Evolutionary conservation across 768 basidiomycete species (phyloP).

Genomic region (Termitomyces sp.): DNA sequence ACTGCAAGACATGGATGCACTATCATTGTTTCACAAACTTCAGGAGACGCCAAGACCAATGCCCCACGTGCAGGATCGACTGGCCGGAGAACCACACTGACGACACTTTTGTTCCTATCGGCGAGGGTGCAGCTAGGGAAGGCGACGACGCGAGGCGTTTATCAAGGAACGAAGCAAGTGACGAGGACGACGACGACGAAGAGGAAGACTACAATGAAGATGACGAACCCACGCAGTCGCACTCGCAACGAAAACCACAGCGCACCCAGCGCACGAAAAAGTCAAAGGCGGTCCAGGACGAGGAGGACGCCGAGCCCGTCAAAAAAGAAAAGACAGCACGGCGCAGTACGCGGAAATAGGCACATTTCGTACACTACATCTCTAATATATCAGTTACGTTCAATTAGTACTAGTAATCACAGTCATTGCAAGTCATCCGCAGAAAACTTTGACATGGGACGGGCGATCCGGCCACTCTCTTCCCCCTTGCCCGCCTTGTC

Average conservation of each 20-base stretch:
- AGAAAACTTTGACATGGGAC: constrained; percentile 1
- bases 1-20: constrained; percentile 64
- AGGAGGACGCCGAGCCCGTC: constrained; percentile 15
- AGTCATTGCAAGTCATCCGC: constrained; percentile 2
- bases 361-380: constrained; percentile 1
- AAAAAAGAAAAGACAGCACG: constrained; percentile 12
- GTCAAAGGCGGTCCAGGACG: constrained; percentile 18
- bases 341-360: constrained; percentile 13
- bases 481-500: constrained; percentile 30
- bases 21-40: constrained; percentile 54
- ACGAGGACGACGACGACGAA: constrained; percentile 41
- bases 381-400: constrained; percentile 5
- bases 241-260: constrained; percentile 14
- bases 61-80: constrained; percentile 49
- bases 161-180: constrained; percentile 24
- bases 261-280: constrained; percentile 27
- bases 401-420: not conserved
- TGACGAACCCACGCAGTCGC: constrained; percentile 23
- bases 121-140: constrained; percentile 62
- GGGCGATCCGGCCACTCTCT: constrained; percentile 41
- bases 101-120: constrained; percentile 47
- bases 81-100: constrained; percentile 54
- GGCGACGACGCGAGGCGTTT: constrained; percentile 45
- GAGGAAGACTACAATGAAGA: constrained; percentile 40
- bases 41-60: constrained; percentile 35